phyloP scores from a whole-genome alignment of 345 rosid species.

The Gossypium herbaceum region DNA sequence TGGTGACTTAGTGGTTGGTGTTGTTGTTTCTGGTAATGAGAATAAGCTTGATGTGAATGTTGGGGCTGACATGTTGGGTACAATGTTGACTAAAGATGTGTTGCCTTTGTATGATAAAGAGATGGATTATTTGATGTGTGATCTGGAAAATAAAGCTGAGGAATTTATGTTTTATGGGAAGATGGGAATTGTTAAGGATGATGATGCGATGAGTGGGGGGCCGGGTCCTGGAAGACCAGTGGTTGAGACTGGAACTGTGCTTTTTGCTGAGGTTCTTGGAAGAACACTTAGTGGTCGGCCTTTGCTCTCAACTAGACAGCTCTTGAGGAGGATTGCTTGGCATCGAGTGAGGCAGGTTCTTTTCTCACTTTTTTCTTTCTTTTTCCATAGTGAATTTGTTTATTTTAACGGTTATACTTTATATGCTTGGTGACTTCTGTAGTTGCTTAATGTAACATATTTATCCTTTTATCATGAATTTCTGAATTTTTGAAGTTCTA shows the following conservation, averaged over 20 bases:
- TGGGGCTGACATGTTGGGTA: slow-evolving; percentile 83
- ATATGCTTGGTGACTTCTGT: not conserved
- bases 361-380: slow-evolving; percentile 36
- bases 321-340: slow-evolving; percentile 74
- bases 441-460: not conserved
- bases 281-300: slow-evolving; percentile 90
- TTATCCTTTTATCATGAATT: too few species aligned
- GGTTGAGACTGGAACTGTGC: slow-evolving; percentile 76
- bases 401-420: not conserved
- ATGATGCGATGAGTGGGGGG: slow-evolving; percentile 40
- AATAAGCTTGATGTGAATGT: slow-evolving; percentile 82
- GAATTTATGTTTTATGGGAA: slow-evolving; percentile 63
- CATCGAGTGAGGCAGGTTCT: slow-evolving; percentile 99
- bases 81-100: slow-evolving; percentile 94
- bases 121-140: slow-evolving; percentile 64
- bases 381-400: not conserved
- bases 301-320: slow-evolving; percentile 71
- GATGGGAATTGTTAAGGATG: slow-evolving; percentile 79
- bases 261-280: slow-evolving; percentile 89
- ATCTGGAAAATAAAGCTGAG: slow-evolving; percentile 49
- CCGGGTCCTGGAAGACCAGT: slow-evolving; percentile 59
- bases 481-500: not conserved
- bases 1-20: slow-evolving; percentile 88
- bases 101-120: slow-evolving; percentile 76
- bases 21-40: slow-evolving; percentile 95